phyloP scores from a whole-genome alignment of 345 rosid species.

The Iberis pinnata region DNA sequence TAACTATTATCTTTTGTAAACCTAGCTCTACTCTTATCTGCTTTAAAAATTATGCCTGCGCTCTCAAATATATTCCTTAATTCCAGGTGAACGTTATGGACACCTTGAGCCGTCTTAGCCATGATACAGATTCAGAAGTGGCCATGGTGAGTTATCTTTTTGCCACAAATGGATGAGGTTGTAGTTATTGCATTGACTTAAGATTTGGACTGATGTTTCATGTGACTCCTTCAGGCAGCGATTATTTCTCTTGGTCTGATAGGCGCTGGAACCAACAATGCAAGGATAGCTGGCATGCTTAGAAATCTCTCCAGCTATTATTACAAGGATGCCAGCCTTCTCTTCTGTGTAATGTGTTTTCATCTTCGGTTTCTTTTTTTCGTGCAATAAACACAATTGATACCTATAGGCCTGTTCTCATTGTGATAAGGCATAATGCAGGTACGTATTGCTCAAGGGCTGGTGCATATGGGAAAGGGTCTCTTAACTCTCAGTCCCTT shows the following conservation, averaged over 20 bases:
- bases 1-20: slow-evolving; percentile 15
- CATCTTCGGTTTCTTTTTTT: neutral
- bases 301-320: slow-evolving; percentile 94
- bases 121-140: slow-evolving; percentile 95
- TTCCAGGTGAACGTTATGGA: slow-evolving; percentile 91
- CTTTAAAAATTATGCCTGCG: neutral
- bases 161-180: neutral
- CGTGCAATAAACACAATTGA: neutral
- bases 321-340: slow-evolving; percentile 80
- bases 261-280: slow-evolving; percentile 96
- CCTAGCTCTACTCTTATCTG: slow-evolving; percentile 8
- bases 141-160: slow-evolving; percentile 63
- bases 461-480: slow-evolving; percentile 92
- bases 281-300: slow-evolving; percentile 95
- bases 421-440: slow-evolving; percentile 26
- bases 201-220: slow-evolving; percentile 9
- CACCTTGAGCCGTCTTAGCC: slow-evolving; percentile 95
- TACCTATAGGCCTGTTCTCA: neutral
- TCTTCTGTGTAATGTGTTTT: slow-evolving; percentile 67
- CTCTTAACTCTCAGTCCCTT: slow-evolving; percentile 81
- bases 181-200: neutral
- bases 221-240: slow-evolving; percentile 60
- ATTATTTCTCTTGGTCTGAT: slow-evolving; percentile 86
- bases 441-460: slow-evolving; percentile 98
- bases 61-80: neutral